Evolutionary conservation across 441 rosid species (phyloP), one percentile per base, ranked within the genome.

Genomic region (Gossypium davidsonii): DNA sequence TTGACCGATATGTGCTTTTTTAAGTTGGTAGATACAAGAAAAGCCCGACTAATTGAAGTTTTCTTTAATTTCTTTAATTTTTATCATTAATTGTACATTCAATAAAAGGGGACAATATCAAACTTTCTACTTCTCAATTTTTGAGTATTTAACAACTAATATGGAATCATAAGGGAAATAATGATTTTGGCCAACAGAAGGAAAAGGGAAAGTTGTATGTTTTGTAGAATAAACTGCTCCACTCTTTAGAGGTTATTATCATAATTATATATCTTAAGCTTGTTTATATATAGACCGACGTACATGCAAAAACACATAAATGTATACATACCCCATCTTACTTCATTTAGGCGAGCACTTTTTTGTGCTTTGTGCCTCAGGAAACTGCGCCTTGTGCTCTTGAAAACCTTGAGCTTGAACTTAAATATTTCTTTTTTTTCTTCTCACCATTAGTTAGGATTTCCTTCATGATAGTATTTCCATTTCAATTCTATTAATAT

Each of bases 341-440:
- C 57, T 52, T 52, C 21, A 6, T 18, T 15, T 15, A 15, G 57
- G 10, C 4, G 0, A 17, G 3, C 57, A 15, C 20, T 52, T 52
- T 52, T 52, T 52, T 52, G 57, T 18, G 20, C 23, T 18, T 52
- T 52, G 57, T 6, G 20, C 57, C 57, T 52, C 56, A 1, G 57
- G 57, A 7, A 52, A 52, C 21, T 52, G 11, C 0, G 11, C 2
- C 57, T 52, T 0, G 1, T 15, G 21, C 57, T 17, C 57, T 52
- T 52, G 20, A 52, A 17, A 52, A 15, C 57, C 37, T 11, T 34
- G 42, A 34, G 25, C 66, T 62, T 62, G 67, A 34, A 17, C 48
- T 62, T 61, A 34, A 31, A 61, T 31, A 61, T 76, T 75, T 48
- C 70, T 4, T 65, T 72, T 34, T 26, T 14, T 25, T 44, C 2